These are phyloP conservation scores for Atkinsonella hypoxylon DNA, from an alignment of 2,329 filamentous ascomycete species.

Conservation along the genomic window DNA sequence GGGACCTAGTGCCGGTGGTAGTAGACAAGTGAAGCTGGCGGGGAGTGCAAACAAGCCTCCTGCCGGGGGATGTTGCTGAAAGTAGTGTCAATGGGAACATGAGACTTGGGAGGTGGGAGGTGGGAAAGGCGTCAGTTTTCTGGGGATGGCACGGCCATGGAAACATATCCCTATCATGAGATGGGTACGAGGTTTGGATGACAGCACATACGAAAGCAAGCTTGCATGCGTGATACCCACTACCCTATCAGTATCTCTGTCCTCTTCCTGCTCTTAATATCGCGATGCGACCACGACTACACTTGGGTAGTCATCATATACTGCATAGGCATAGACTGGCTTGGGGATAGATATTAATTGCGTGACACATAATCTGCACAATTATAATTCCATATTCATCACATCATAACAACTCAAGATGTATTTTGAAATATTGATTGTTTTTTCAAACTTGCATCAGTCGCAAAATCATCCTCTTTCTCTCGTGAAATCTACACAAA, in stretches of 20 bases:
- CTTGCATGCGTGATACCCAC: conserved; percentile 6
- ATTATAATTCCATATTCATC: background rate
- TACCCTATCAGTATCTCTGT: background rate
- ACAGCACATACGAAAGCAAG: conserved; percentile 2
- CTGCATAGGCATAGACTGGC: background rate
- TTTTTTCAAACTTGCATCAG: conserved; percentile 17
- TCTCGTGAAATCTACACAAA: conserved; percentile 7
- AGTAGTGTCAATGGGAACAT: background rate
- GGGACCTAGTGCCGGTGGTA: conserved; percentile 42
- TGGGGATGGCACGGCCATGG: background rate
- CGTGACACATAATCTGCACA: conserved; percentile 13
- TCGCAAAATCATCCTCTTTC: conserved; percentile 12
- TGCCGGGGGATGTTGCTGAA: conserved; percentile 37
- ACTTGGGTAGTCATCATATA: background rate
- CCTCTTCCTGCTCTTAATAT: background rate
- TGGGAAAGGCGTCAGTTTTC: background rate
- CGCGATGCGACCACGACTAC: background rate
- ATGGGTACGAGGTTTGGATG: background rate
- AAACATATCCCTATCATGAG: background rate
- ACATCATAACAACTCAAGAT: background rate
- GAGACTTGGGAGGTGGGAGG: background rate
- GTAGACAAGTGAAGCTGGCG: conserved; percentile 34
- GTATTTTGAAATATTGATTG: background rate
- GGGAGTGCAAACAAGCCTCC: conserved; percentile 25
- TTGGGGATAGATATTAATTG: conserved; percentile 10